Conservation (phyloP, 1,139 yeast genomes). For the Taphrina wiesneri region DNA sequence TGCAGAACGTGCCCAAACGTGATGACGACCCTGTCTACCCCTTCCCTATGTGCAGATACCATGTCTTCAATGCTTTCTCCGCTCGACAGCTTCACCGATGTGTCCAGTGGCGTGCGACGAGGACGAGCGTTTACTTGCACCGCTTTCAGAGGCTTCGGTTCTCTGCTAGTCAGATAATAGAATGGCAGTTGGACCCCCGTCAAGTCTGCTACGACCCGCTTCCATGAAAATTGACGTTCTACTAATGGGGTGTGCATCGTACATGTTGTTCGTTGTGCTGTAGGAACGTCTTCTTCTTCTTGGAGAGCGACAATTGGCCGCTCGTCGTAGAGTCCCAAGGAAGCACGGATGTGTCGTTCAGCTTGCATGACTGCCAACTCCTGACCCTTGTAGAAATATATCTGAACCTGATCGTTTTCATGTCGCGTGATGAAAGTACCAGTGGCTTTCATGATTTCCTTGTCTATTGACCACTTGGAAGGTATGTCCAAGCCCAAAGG, state of each 20-base stretch:
- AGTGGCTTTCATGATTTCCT: neutral
- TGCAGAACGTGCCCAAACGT: constrained; percentile 4
- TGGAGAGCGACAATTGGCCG: neutral
- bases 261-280: neutral
- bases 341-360: neutral
- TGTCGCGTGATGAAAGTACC: neutral
- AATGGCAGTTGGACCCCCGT: constrained; percentile 4
- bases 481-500: neutral
- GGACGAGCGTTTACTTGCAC: constrained; percentile 9
- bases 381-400: neutral
- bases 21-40: neutral
- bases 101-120: neutral
- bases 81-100: neutral
- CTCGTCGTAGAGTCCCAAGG: neutral
- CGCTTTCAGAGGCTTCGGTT: constrained; percentile 10
- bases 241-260: neutral
- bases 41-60: neutral
- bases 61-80: neutral
- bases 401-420: neutral
- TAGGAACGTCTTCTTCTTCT: neutral
- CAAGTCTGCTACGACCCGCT: neutral
- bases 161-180: neutral
- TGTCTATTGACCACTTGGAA: neutral
- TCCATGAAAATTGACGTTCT: neutral
- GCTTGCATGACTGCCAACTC: neutral